Percentiles rank a stretch among this genome's conserved stretches.
Evolutionary conservation across 768 basidiomycete genomes (phyloP).

Genomic region (Inosperma sp.): DNA sequence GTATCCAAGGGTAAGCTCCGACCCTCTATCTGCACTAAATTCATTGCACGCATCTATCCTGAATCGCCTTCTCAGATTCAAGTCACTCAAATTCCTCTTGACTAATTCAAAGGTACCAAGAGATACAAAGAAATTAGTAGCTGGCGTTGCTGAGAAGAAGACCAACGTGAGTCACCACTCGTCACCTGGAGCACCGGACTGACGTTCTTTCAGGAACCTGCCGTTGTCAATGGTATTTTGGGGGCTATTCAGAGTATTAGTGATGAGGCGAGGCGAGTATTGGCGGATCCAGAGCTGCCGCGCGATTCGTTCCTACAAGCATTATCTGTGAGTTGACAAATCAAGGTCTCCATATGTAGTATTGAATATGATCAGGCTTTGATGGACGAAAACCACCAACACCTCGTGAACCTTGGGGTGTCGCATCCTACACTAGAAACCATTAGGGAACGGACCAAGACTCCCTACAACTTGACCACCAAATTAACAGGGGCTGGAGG

Average conservation of each 20-base stretch:
- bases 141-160: slow-evolving; percentile 76
- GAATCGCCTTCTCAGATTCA: slow-evolving; percentile 56
- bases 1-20: slow-evolving; percentile 70
- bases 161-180: slow-evolving; percentile 42
- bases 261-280: slow-evolving; percentile 69
- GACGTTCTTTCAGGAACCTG: slow-evolving; percentile 63
- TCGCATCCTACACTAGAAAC: slow-evolving; percentile 86
- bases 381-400: slow-evolving; percentile 84
- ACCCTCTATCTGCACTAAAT: slow-evolving; percentile 8
- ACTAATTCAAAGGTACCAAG: slow-evolving; percentile 91
- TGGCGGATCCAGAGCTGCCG: slow-evolving; percentile 70
- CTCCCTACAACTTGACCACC: slow-evolving; percentile 72
- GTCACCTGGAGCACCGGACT: slow-evolving; percentile 3
- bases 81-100: slow-evolving; percentile 82
- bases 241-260: slow-evolving; percentile 79
- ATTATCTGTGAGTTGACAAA: slow-evolving; percentile 57
- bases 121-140: slow-evolving; percentile 92
- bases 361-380: slow-evolving; percentile 48
- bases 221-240: slow-evolving; percentile 71
- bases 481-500: slow-evolving; percentile 98
- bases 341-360: slow-evolving; percentile 9
- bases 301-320: slow-evolving; percentile 60
- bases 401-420: slow-evolving; percentile 81
- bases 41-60: slow-evolving; percentile 1
- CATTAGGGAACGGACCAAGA: slow-evolving; percentile 66